Evolutionary conservation across 768 basidiomycete species (phyloP).

Genomic region (Naganishia randhawae): DNA sequence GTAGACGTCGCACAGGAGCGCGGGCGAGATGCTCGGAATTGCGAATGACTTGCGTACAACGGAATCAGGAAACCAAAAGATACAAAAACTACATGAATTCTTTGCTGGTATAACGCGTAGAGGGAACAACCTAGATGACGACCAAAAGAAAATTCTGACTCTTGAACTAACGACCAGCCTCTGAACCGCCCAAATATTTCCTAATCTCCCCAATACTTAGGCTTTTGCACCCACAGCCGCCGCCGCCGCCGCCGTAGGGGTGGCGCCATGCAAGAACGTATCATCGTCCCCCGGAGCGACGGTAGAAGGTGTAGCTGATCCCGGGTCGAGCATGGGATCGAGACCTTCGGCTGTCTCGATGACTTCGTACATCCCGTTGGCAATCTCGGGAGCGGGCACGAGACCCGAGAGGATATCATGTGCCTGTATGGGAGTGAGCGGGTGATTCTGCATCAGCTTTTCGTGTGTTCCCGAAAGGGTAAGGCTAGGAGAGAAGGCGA

Average conservation of each 20-base stretch:
- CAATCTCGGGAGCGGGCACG: constrained; percentile 96
- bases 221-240: neutral
- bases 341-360: constrained; percentile 88
- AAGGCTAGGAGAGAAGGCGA: too few relatives aligned
- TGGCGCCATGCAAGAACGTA: neutral
- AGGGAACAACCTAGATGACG: neutral
- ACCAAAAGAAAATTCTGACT: too few relatives aligned
- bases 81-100: neutral
- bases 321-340: constrained; percentile 6
- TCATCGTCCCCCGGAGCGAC: constrained; percentile 1
- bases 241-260: neutral
- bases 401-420: constrained; percentile 85
- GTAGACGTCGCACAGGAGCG: too few relatives aligned
- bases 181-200: neutral
- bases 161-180: too few relatives aligned
- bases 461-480: too few relatives aligned
- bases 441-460: neutral
- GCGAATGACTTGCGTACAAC: neutral
- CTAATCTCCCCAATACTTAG: neutral
- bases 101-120: neutral
- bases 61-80: neutral
- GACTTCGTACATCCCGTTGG: constrained; percentile 84
- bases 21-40: too few relatives aligned
- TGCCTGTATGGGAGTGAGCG: constrained; percentile 50
- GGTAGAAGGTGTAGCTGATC: constrained; percentile 1